Conservation (phyloP, 768 basidiomycete species). For the Myochromella boudieri region DNA sequence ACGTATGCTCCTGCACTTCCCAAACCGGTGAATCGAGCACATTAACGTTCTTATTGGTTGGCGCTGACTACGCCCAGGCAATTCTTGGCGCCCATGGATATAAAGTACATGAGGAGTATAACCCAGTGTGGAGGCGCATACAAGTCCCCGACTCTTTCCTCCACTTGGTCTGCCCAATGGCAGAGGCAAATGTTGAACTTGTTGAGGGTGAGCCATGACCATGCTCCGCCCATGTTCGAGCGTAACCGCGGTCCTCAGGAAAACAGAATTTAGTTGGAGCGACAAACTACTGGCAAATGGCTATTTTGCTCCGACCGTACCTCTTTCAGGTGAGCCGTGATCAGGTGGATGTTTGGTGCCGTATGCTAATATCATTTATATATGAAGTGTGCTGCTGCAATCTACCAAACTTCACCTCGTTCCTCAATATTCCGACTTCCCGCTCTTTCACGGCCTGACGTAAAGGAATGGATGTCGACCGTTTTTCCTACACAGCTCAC, state of each 20-base stretch:
- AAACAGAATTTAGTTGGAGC: constrained; percentile 15
- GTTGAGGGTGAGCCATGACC: background rate
- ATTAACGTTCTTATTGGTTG: background rate
- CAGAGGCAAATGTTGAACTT: constrained; percentile 9
- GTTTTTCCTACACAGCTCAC: constrained; percentile 5
- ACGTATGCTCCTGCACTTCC: constrained; percentile 24
- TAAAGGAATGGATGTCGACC: constrained; percentile 11
- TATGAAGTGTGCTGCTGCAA: constrained; percentile 7
- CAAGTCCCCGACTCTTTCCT: constrained; percentile 16
- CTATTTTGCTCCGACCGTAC: constrained; percentile 18
- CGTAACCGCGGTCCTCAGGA: background rate
- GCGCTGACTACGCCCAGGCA: constrained; percentile 3
- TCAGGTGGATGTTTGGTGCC: no score
- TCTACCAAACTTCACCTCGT: constrained; percentile 8
- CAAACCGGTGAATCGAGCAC: constrained; percentile 13
- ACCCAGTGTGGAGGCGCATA: constrained; percentile 14
- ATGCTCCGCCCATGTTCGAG: no score
- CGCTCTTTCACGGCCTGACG: constrained; percentile 9
- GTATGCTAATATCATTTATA: background rate
- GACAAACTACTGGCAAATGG: constrained; percentile 22
- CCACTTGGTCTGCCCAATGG: constrained; percentile 12
- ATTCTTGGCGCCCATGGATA: constrained; percentile 18
- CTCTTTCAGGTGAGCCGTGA: constrained; percentile 18
- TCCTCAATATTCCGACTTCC: constrained; percentile 15
- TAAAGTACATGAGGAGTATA: constrained; percentile 13